Base-by-base conservation (phyloP, 495 filamentous ascomycete genomes). In the Tetracladium setigerum region DNA sequence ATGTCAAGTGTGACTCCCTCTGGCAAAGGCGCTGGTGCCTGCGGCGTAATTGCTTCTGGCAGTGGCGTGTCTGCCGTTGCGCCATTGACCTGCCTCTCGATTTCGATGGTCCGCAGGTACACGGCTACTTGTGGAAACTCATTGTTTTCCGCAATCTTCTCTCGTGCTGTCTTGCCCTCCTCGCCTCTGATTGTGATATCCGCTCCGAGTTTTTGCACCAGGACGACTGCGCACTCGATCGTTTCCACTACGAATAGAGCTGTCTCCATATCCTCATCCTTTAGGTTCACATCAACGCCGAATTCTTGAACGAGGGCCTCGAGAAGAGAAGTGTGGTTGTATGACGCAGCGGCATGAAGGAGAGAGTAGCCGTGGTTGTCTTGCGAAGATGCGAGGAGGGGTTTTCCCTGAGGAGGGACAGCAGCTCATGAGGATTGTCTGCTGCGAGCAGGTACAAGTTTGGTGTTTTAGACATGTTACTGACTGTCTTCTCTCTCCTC, bases 351-450 rank as follows among this genome's bases (percentile, higher is more conserved):
- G 17, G 92, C 94, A 63, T 98, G 92, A 16, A 97, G 68, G 16
- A 96, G 76, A 13, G 90, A 94, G 69, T 98, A 95, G 50, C 88
- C 88, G 52, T 88, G 80, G 49, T 83, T 76, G 62, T 95, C 88
- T 58, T 88, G 86, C 22, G 66, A 58, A 7, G 79, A 73, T 13
- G 87, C 87, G 44, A 86, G 67, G 74, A 62, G 34, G 84, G 79
- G 56, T 88, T 74, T 33, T 76, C 67, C 38, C 71, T 76, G 39
- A 95, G 77, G 36, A 88, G 76, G 17, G 75, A 66, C 38, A 89
- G 66, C 16, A 92, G 72, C 15, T 45, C 9, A 12, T 74, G 62
- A 30, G 81, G 79, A 54, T 84, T 82, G 61, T 91, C 87, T 52
- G 84, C 84, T 14, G 86, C 87, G 30, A 91, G 77, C 42, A 89